Conservation (phyloP, 176 grass and related monocot species). For the Bonia amplexicaulis region DNA sequence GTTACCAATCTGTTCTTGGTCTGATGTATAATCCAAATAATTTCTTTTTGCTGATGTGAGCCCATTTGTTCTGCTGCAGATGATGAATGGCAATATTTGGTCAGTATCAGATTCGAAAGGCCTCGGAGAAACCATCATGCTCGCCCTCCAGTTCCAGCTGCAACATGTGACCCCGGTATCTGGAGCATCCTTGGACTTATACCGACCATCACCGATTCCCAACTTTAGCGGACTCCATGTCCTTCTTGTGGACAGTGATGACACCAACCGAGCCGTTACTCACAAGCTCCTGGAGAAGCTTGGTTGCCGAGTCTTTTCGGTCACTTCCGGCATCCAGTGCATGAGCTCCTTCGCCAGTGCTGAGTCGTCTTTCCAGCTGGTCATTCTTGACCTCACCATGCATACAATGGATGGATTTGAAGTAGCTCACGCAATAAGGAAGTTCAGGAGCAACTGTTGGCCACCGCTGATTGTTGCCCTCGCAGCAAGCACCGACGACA, state of each 20-base stretch:
- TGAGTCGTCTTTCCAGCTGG: conserved; percentile 47
- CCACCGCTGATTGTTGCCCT: conserved; percentile 57
- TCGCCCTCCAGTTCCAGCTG: conserved; percentile 65
- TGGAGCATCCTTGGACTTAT: conserved; percentile 41
- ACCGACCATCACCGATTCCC: conserved; percentile 35
- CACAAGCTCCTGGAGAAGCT: conserved; percentile 77
- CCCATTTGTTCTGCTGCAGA: conserved; percentile 31
- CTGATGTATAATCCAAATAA: background rate
- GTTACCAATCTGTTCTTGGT: background rate
- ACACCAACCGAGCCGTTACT: conserved; percentile 50
- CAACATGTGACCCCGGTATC: conserved; percentile 37
- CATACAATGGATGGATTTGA: conserved; percentile 63
- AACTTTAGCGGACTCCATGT: conserved; percentile 72
- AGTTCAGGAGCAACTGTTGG: conserved; percentile 55
- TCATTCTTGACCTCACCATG: conserved; percentile 68
- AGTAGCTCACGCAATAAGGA: conserved; percentile 44
- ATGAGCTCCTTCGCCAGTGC: conserved; percentile 39
- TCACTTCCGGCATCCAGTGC: conserved; percentile 56
- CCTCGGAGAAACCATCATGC: conserved; percentile 55
- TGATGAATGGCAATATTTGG: conserved; percentile 93
- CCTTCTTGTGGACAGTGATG: conserved; percentile 62
- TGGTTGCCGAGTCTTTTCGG: conserved; percentile 53
- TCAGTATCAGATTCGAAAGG: conserved; percentile 55
- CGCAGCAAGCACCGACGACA: conserved; percentile 44
- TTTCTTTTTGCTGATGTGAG: background rate